Evolutionary conservation across 208 protist species (phyloP).

Genomic region (Herpetomonas tarakana): DNA sequence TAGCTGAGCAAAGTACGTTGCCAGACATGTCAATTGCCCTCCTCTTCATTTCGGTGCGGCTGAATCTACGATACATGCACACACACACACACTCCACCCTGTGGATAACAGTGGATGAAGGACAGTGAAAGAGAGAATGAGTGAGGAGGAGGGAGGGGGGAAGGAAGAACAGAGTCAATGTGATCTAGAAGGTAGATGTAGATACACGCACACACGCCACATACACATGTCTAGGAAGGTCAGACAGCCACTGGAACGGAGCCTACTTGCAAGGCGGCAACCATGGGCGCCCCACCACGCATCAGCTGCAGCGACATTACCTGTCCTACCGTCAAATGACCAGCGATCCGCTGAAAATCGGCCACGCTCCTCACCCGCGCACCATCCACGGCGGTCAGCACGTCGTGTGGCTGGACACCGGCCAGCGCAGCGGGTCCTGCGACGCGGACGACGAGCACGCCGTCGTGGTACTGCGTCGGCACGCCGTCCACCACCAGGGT

Average conservation of each 20-base stretch:
- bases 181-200: too few species aligned
- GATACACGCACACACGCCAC: too few species aligned
- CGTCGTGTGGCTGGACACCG: conserved; percentile 58
- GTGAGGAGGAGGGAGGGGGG: conserved; percentile 1
- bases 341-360: conserved; percentile 50
- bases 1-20: too few species aligned
- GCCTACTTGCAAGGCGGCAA: conserved; percentile 26
- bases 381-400: conserved; percentile 42
- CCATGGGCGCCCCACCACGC: conserved; percentile 35
- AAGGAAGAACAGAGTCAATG: too few species aligned
- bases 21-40: too few species aligned
- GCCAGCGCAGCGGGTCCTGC: conserved; percentile 48
- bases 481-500: conserved; percentile 50
- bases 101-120: neutral
- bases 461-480: conserved; percentile 43
- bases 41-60: too few species aligned
- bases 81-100: too few species aligned
- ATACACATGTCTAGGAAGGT: too few species aligned
- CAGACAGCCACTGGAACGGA: conserved; percentile 16
- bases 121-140: conserved; percentile 1
- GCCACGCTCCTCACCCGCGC: conserved; percentile 26
- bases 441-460: conserved; percentile 62
- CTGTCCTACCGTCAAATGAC: conserved; percentile 21
- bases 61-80: too few species aligned
- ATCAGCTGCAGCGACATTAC: conserved; percentile 41